phyloP scores from a whole-genome alignment of 2,329 filamentous ascomycete genomes.

The Parafenestella ontariensis region DNA sequence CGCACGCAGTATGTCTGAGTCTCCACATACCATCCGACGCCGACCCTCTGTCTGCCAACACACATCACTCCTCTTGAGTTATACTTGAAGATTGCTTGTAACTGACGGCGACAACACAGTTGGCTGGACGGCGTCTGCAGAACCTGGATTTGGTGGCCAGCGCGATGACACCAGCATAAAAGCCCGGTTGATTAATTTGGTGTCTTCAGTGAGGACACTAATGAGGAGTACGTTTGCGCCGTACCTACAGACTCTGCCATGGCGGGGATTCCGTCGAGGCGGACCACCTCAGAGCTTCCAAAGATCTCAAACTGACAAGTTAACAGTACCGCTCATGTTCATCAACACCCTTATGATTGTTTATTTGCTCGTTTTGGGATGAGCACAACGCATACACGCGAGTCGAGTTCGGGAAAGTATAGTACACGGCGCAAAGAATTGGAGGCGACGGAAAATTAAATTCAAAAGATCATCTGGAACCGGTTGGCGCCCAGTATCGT shows the following conservation, averaged over 20 bases:
- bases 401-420: neutral
- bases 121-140: conserved; percentile 74
- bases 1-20: conserved; percentile 69
- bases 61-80: neutral
- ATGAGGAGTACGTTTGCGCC: conserved; percentile 80
- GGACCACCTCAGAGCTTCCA: neutral
- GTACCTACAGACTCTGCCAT: neutral
- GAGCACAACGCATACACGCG: conserved; percentile 18
- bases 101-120: conserved; percentile 59
- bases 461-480: neutral
- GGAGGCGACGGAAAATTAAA: neutral
- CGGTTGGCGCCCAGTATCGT: neutral
- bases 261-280: neutral
- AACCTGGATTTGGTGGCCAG: conserved; percentile 78
- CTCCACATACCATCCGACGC: neutral
- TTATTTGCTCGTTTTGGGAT: conserved; percentile 47
- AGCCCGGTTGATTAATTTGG: conserved; percentile 85
- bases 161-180: conserved; percentile 80
- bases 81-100: neutral
- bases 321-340: conserved; percentile 48
- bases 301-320: neutral
- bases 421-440: neutral
- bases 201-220: conserved; percentile 86
- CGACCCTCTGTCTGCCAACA: neutral
- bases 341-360: conserved; percentile 50